Conservation (phyloP, 768 basidiomycete genomes). For the Russula abietina region DNA sequence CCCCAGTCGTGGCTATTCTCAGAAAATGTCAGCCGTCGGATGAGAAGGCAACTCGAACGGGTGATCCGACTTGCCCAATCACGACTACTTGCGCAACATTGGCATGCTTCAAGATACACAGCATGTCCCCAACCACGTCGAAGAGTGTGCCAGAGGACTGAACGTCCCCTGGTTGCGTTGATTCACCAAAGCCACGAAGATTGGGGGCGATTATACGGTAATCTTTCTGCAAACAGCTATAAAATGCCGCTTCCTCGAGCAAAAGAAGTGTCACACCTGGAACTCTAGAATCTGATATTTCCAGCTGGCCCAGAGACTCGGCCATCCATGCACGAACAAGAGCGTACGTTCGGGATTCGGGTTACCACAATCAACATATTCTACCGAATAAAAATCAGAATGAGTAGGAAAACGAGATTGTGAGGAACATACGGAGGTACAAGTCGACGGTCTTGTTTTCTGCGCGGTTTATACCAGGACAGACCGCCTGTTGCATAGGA, state of each 20-base stretch:
- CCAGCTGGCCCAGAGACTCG: slow-evolving; percentile 72
- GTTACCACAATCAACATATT: slow-evolving; percentile 56
- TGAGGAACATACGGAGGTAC: slow-evolving; percentile 12
- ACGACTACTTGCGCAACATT: slow-evolving; percentile 47
- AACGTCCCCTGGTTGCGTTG: slow-evolving; percentile 58
- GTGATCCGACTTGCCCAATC: slow-evolving; percentile 45
- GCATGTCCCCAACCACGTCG: slow-evolving; percentile 57
- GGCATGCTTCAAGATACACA: slow-evolving; percentile 53
- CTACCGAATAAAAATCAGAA: slow-evolving; percentile 1
- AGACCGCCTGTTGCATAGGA: slow-evolving; percentile 6
- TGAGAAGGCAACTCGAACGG: not conserved
- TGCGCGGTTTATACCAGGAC: slow-evolving; percentile 19
- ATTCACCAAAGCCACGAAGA: slow-evolving; percentile 65
- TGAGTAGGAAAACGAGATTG: not conserved
- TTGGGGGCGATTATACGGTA: slow-evolving; percentile 59
- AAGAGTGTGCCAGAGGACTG: slow-evolving; percentile 51
- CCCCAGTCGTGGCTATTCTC: slow-evolving; percentile 69
- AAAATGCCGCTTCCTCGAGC: not conserved
- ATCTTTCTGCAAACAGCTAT: slow-evolving; percentile 37
- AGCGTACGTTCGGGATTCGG: slow-evolving; percentile 44
- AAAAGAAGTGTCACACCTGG: slow-evolving; percentile 35
- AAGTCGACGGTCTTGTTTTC: slow-evolving; percentile 15
- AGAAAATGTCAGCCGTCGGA: not conserved
- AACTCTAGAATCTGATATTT: slow-evolving; percentile 63
- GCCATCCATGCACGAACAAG: slow-evolving; percentile 76